Conservation (phyloP, 805 yeast species). For the Pichia manshurica region DNA sequence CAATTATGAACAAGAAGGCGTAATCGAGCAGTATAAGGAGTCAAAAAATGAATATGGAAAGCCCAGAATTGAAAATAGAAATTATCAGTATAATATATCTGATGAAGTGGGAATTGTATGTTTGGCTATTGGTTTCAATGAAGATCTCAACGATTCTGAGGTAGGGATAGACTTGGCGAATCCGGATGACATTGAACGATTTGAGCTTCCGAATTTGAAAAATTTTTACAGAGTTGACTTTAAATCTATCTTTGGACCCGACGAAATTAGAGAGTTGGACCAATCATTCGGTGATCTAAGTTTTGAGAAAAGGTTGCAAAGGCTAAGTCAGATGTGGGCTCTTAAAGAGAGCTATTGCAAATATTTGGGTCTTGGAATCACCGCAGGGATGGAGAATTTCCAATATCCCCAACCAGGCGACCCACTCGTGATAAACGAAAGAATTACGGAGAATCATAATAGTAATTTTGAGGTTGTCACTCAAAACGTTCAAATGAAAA, state of each 20-base stretch:
- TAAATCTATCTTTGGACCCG: conserved; percentile 24
- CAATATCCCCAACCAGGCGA: conserved; percentile 17
- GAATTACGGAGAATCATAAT: not conserved
- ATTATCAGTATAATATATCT: conserved; percentile 49
- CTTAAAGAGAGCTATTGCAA: conserved; percentile 73
- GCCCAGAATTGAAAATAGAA: conserved; percentile 36
- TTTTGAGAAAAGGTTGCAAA: conserved; percentile 15
- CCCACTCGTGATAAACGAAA: conserved; percentile 28
- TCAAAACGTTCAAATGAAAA: not conserved
- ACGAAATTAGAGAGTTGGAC: conserved; percentile 28
- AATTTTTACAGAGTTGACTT: conserved; percentile 25
- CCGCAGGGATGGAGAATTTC: conserved; percentile 23
- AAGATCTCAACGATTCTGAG: conserved; percentile 14
- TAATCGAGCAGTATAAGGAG: conserved; percentile 18
- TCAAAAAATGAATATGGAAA: conserved; percentile 44
- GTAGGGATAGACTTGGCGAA: conserved; percentile 48
- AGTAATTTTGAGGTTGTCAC: not conserved
- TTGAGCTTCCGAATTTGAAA: conserved; percentile 9
- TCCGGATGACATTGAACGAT: conserved; percentile 26
- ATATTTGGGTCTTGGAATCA: conserved; percentile 55
- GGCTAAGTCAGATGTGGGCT: conserved; percentile 66
- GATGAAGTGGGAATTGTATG: conserved; percentile 49
- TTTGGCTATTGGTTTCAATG: conserved; percentile 36
- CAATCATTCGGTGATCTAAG: conserved; percentile 6
- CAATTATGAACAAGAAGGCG: conserved; percentile 17